Base-by-base conservation (phyloP, 148 eudicot species). In the Arbutus unedo region DNA sequence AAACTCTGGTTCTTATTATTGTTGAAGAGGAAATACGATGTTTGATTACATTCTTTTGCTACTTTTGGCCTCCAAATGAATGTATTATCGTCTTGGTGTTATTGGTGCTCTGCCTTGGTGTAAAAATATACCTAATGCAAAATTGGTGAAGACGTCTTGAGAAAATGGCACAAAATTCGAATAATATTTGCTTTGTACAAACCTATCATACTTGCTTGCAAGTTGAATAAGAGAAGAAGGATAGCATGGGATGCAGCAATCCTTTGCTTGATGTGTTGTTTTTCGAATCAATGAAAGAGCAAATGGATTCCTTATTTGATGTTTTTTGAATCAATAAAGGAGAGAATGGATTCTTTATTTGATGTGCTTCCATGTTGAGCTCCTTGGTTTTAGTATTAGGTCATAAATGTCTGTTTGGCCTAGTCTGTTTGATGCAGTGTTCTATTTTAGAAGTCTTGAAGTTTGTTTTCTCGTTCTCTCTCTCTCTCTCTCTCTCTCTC, bases 31-130 rank as follows among this genome's bases (percentile, higher is more conserved):
- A 19, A 56, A 67, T 83, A 6, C 8, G 4, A 7, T 68, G 38
- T 38, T 15, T 77, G 51, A 19, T 68, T 44, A 6, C 45, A 11
- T 72, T 57, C 48, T 45, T n/a, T 21, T 31, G 62, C 51, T 48
- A 79, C 48, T 80, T 41, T 49, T 84, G 75, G 67, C 79, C 80
- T 50, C 77, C 14, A 23, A 70, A 21, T 83, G 55, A 68, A 47
- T 16, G 54, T 67, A 16, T 25, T 25, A 16, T 18, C 4, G 8
- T 23, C 41, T 67, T 10, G 10, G 38, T 53, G 60, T 16, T 43
- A 45, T 77, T 77, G 31, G n/a, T 59, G 81, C 45, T 13, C 23
- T 57, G 16, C 8, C 49, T 78, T 78, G 21, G 70, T 13, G 16
- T 18, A 78, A 60, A 45, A 60, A 60, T 45, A 53, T 50, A 60